Evolutionary conservation across 495 filamentous ascomycete species (phyloP), one percentile per base, ranked within the genome.

Genomic region (Penicillium dipodomyicola): DNA sequence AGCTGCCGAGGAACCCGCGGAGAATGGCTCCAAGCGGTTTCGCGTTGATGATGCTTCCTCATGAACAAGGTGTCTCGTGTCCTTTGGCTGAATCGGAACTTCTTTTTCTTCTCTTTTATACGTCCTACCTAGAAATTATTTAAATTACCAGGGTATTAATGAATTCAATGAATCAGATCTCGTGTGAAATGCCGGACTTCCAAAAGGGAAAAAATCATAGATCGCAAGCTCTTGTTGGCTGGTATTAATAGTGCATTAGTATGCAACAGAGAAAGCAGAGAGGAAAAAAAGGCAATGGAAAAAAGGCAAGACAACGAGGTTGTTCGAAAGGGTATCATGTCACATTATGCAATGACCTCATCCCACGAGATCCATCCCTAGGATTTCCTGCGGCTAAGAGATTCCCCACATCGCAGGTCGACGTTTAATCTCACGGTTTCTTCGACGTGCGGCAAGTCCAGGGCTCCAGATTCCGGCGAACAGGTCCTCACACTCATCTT

Each of bases 401-500:
- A 73, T 47, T 25, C 69, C 65, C 53, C 71, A 72, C 46, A 67
- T 54, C 4, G 65, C 59, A 23, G 65, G 54, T 50, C 62, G 58
- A 27, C 64, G 59, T 32, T 70, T 73, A 44, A 78, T 67, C 47
- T 77, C 77, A 64, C 77, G 89, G 53, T 74, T 74, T 70, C 77
- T 77, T 60, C 91, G 77, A 62, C 90, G 79, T 23, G 74, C 77
- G 33, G 89, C 92, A 39, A 84, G 69, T 47, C 81, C 81, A 15
- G 86, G 77, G 62, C 86, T 89, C 93, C 93, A 97, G 3, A 90
- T 79, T 0, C 93, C 93, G 11, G 84, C 80, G 74, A 97, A 97
- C 49, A 97, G 67, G 70, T 96, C 92, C 65, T 97, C 93, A 59
- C 92, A 96, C 74, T 97, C 93, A 49, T 95, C 91, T 65, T 96